Base-by-base conservation (phyloP, 495 filamentous ascomycete genomes). In the Aspergillus egyptiacus region DNA sequence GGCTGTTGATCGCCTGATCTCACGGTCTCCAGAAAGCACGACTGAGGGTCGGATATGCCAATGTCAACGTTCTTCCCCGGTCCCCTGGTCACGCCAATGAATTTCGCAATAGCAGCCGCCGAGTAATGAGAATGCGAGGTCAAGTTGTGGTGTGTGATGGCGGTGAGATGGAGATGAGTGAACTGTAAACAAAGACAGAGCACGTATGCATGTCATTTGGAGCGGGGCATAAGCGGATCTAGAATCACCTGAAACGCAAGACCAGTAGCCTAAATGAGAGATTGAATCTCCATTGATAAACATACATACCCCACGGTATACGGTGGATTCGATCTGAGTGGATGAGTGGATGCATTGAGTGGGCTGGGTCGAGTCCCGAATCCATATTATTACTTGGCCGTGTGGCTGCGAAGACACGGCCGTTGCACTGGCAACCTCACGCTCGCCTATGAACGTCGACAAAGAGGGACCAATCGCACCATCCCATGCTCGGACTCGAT, bases 391-490 rank as follows among this genome's bases (percentile, higher is more conserved):
- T n/a, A n/a, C n/a, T n/a, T n/a, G n/a, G n/a, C n/a, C 28, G 24
- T 23, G 42, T 34, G 28, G 53, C 41, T 39, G n/a, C 45, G 35
- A 50, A 33, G 53, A 56, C 56, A 55, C 56, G 52, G 56, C 41
- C 34, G 56, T 59, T 59, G 56, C 56, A 38, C 46, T 31, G 46
- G 56, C 56, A 59, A 59, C 56, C n/a, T n/a, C n/a, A n/a, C n/a
- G n/a, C n/a, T n/a, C n/a, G n/a, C n/a, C n/a, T n/a, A n/a, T n/a
- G n/a, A n/a, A n/a, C n/a, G n/a, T n/a, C n/a, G n/a, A n/a, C n/a
- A n/a, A n/a, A n/a, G n/a, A n/a, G n/a, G n/a, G n/a, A n/a, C n/a
- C n/a, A n/a, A n/a, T n/a, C n/a, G n/a, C n/a, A n/a, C n/a, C n/a
- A n/a, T n/a, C n/a, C n/a, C n/a, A n/a, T n/a, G n/a, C n/a, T n/a